Conservation (phyloP, 306 rosid species). For the Trifolium dubium region DNA sequence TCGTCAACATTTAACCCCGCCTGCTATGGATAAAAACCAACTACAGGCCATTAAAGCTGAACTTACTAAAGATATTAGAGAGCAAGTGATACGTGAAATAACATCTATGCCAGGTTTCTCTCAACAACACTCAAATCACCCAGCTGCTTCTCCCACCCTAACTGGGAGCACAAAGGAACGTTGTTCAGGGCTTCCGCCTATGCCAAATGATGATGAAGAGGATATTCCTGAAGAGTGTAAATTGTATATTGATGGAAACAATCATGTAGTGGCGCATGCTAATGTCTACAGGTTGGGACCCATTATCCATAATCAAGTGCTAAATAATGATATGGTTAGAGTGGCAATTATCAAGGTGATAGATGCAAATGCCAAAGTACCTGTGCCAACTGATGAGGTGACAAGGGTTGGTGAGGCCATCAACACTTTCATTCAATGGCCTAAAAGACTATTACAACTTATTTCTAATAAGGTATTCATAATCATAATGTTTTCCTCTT, state of each 20-base stretch:
- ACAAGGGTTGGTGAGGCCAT: neutral
- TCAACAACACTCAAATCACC: neutral
- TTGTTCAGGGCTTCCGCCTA: too few relatives aligned
- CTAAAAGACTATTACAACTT: too few relatives aligned
- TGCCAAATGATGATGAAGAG: too few relatives aligned
- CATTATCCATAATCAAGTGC: neutral
- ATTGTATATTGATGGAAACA: too few relatives aligned
- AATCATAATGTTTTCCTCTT: too few relatives aligned
- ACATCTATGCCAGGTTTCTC: neutral
- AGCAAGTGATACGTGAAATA: neutral
- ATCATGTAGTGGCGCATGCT: too few relatives aligned
- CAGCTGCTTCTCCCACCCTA: neutral
- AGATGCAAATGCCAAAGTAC: neutral
- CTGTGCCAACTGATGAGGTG: neutral
- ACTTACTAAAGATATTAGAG: neutral
- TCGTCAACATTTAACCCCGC: too few relatives aligned
- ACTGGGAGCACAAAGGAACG: too few relatives aligned
- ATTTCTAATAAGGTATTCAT: too few relatives aligned
- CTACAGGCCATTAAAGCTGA: slow-evolving; percentile 39
- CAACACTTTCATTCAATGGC: neutral
- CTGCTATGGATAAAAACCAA: neutral
- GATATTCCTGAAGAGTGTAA: too few relatives aligned
- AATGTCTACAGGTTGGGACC: neutral
- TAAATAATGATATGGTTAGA: neutral
- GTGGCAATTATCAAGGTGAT: neutral